Conservation (phyloP, 768 basidiomycete genomes). For the Suillus lakei region DNA sequence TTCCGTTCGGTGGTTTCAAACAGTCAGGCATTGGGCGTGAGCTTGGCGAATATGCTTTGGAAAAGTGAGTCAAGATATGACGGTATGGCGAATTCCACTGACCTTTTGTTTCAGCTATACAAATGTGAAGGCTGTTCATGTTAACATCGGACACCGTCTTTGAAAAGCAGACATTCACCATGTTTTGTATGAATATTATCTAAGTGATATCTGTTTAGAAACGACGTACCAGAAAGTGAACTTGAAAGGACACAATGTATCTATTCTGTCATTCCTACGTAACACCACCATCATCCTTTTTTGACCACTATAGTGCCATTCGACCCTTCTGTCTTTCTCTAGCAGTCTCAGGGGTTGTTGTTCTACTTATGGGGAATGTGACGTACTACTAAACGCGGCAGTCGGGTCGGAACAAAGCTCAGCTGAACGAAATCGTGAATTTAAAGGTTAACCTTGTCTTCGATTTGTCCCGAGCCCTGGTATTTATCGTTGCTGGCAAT, state of each 20-base stretch:
- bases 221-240: background rate
- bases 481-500: background rate
- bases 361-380: background rate
- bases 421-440: background rate
- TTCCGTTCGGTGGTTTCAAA: conserved; percentile 78
- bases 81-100: background rate
- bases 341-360: background rate
- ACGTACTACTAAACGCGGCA: background rate
- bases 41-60: conserved; percentile 64
- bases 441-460: background rate
- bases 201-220: background rate
- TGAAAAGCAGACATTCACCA: background rate
- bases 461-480: background rate
- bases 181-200: background rate
- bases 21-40: conserved; percentile 77
- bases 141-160: conserved; percentile 49
- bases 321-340: background rate
- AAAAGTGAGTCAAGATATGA: conserved; percentile 3
- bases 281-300: background rate
- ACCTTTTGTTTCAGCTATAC: conserved; percentile 51
- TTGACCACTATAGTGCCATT: background rate
- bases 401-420: conserved; percentile 3
- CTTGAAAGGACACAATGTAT: background rate
- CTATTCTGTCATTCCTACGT: background rate
- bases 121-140: conserved; percentile 71